Evolutionary conservation across 1,284 basidiomycete genomes (phyloP).

Genomic region (Ceratobasidium sp.): DNA sequence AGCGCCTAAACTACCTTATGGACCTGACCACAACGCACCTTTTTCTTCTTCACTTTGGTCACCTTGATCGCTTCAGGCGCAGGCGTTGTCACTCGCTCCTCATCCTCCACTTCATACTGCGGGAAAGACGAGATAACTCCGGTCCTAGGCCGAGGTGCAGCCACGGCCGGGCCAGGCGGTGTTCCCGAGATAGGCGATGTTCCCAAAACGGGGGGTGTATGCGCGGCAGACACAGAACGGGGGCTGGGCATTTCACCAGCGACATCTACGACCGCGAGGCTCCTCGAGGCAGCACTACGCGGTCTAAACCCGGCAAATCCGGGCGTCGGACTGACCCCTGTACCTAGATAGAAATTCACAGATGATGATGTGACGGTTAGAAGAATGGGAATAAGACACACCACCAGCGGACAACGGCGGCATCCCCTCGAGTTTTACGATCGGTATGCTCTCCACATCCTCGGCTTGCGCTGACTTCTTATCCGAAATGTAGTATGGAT

Average conservation of each 20-base stretch:
- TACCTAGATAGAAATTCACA: slow-evolving; percentile 54
- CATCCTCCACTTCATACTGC: slow-evolving; percentile 66
- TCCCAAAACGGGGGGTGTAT: slow-evolving; percentile 47
- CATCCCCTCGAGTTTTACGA: slow-evolving; percentile 80
- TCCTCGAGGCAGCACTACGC: slow-evolving; percentile 43
- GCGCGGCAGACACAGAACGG: slow-evolving; percentile 50
- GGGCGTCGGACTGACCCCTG: slow-evolving; percentile 53
- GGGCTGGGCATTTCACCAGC: slow-evolving; percentile 86
- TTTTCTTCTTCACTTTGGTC: slow-evolving; percentile 75
- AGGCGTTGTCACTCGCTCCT: slow-evolving; percentile 58
- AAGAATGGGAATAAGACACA: not conserved
- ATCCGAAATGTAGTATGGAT: slow-evolving; percentile 89
- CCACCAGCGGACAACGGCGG: slow-evolving; percentile 56
- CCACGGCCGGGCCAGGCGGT: slow-evolving; percentile 53
- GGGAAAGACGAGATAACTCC: slow-evolving; percentile 63
- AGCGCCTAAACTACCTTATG: not conserved
- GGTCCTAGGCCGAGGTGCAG: slow-evolving; percentile 48
- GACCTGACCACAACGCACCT: slow-evolving; percentile 30
- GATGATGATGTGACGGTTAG: slow-evolving; percentile 6
- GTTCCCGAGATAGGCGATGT: slow-evolving; percentile 43
- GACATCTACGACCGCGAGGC: slow-evolving; percentile 72
- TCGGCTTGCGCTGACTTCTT: slow-evolving; percentile 51
- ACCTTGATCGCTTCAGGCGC: slow-evolving; percentile 80
- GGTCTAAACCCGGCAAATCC: slow-evolving; percentile 49
- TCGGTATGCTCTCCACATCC: slow-evolving; percentile 86